Percentiles rank a stretch among this genome's conserved stretches.
Evolutionary conservation across 129 eudicot genomes (phyloP).

Genomic region (Saposhnikovia divaricata): DNA sequence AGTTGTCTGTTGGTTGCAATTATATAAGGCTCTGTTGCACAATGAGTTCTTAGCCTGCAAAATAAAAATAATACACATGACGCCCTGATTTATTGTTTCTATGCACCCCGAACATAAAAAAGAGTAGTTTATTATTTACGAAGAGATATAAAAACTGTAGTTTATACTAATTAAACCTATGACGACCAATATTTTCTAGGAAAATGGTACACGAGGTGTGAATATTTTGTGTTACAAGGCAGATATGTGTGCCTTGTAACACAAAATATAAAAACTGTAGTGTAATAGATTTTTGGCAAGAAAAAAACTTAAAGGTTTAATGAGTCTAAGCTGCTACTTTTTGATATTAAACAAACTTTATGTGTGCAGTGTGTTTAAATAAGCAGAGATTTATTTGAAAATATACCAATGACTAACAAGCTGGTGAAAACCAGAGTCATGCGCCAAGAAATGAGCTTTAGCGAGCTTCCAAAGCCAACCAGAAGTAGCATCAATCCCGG

Average conservation of each 20-base stretch:
- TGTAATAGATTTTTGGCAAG: too few species aligned
- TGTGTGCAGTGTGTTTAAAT: background rate
- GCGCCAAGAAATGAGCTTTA: slow-evolving; percentile 71
- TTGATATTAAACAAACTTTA: too few species aligned
- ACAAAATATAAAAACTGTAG: too few species aligned
- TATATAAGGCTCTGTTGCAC: slow-evolving; percentile 33
- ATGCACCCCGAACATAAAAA: background rate
- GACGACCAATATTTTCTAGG: background rate
- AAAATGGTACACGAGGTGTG: background rate
- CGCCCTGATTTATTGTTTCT: background rate
- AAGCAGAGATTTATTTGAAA: background rate
- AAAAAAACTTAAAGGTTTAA: too few species aligned
- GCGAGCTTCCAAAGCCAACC: slow-evolving; percentile 88
- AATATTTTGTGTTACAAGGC: too few species aligned
- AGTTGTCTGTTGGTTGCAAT: slow-evolving; percentile 34
- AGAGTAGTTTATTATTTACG: too few species aligned
- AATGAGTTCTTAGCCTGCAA: slow-evolving; percentile 38
- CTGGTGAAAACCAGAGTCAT: slow-evolving; percentile 81
- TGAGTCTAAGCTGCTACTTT: too few species aligned
- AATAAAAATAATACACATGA: background rate
- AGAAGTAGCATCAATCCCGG: slow-evolving; percentile 49
- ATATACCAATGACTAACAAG: slow-evolving; percentile 51
- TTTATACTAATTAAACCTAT: too few species aligned
- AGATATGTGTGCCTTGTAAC: too few species aligned
- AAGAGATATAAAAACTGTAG: too few species aligned